phyloP scores from a whole-genome alignment of 2,329 filamentous ascomycete genomes.

The Sphaerulina vaccinii region DNA sequence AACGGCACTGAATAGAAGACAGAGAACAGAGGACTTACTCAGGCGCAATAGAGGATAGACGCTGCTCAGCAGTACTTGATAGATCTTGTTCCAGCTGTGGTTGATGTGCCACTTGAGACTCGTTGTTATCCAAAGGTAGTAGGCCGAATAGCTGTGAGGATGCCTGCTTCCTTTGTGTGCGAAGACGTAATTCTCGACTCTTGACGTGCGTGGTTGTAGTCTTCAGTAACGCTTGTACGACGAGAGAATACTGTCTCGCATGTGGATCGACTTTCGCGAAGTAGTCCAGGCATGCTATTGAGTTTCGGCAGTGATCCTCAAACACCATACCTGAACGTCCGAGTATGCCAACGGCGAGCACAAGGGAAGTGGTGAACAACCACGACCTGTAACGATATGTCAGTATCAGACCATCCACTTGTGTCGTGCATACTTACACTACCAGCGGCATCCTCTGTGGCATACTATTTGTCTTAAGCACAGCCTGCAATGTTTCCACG shows the following conservation, averaged over 20 bases:
- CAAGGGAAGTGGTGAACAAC: slow-evolving; percentile 34
- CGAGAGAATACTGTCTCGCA: slow-evolving; percentile 33
- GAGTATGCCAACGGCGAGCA: slow-evolving; percentile 31
- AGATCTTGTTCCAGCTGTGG: not conserved
- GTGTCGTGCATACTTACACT: slow-evolving; percentile 19
- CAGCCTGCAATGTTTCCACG: slow-evolving; percentile 26
- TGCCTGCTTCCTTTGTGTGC: slow-evolving; percentile 28
- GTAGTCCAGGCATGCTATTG: slow-evolving; percentile 29
- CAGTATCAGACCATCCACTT: not conserved
- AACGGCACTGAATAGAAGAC: not conserved
- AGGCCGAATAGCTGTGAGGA: slow-evolving; percentile 34
- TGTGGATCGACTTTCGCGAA: slow-evolving; percentile 33
- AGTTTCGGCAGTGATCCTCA: slow-evolving; percentile 25
- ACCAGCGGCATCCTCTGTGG: slow-evolving; percentile 26
- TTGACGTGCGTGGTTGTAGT: slow-evolving; percentile 25
- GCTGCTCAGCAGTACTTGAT: not conserved
- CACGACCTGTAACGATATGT: slow-evolving; percentile 28
- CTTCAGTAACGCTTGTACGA: slow-evolving; percentile 29
- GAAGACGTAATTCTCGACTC: slow-evolving; percentile 25
- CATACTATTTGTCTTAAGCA: slow-evolving; percentile 21
- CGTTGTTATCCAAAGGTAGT: slow-evolving; percentile 8
- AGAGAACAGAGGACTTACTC: not conserved
- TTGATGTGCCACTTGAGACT: not conserved
- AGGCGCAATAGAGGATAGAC: not conserved
- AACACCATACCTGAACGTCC: slow-evolving; percentile 30